Percentiles rank a stretch among this genome's conserved stretches.
These are phyloP conservation scores for Silene coronaria DNA, from an alignment of 179 eudicot genomes.

Conservation along the genomic window DNA sequence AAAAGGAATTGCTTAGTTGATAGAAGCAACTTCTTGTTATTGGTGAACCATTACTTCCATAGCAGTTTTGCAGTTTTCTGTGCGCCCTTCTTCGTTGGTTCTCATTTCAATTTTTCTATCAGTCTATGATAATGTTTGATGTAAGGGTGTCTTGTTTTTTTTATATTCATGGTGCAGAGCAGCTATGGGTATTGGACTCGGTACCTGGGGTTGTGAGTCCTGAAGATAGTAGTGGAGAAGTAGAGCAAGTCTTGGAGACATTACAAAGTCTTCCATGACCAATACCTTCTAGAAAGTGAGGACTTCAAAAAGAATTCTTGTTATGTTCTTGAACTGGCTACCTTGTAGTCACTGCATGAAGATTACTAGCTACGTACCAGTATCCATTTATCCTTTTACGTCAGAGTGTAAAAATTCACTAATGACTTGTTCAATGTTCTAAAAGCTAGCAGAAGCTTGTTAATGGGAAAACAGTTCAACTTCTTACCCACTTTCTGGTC, in stretches of 20 bases:
- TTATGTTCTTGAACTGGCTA: neutral
- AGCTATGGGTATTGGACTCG: slow-evolving; percentile 95
- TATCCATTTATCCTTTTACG: neutral
- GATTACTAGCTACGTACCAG: neutral
- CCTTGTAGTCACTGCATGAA: neutral
- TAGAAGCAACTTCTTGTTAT: too few species aligned
- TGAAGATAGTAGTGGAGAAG: slow-evolving; percentile 67
- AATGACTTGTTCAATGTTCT: neutral
- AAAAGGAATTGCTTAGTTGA: neutral
- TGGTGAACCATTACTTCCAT: too few species aligned
- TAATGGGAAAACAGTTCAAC: neutral
- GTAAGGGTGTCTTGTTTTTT: slow-evolving; percentile 15
- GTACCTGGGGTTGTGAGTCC: slow-evolving; percentile 75
- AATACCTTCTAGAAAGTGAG: slow-evolving; percentile 76
- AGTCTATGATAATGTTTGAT: slow-evolving; percentile 4
- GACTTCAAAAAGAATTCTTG: neutral
- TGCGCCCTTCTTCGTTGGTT: neutral
- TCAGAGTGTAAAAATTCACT: neutral
- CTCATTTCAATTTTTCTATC: neutral
- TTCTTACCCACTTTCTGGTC: neutral
- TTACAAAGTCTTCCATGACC: slow-evolving; percentile 70
- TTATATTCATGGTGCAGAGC: slow-evolving; percentile 59
- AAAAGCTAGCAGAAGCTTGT: neutral
- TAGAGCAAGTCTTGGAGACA: slow-evolving; percentile 84
- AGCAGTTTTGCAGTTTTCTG: neutral